Conservation (phyloP, 305 asterid species). For the Fraxinus xanthoxyloides region DNA sequence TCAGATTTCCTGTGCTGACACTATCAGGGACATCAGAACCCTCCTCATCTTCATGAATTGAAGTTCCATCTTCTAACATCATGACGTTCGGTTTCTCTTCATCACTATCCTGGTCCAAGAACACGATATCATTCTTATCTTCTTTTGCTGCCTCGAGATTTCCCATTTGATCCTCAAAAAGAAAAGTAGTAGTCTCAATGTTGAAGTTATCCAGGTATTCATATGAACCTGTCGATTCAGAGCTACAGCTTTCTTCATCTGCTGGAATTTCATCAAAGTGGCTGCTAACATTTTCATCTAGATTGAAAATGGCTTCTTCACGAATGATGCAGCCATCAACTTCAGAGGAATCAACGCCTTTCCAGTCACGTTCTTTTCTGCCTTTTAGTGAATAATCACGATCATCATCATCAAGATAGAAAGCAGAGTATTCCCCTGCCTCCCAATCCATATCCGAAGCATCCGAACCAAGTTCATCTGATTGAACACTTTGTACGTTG, state of each 20-base stretch:
- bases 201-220: conserved; percentile 21
- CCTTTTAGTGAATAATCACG: conserved; percentile 15
- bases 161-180: conserved; percentile 15
- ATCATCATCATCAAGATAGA: conserved; percentile 37
- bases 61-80: conserved; percentile 18
- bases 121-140: conserved; percentile 5
- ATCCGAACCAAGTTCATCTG: conserved; percentile 28
- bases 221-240: conserved; percentile 32
- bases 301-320: conserved; percentile 9
- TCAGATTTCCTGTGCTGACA: background rate
- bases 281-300: conserved; percentile 17
- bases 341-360: background rate
- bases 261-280: conserved; percentile 30
- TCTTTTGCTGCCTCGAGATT: conserved; percentile 20
- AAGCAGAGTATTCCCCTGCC: conserved; percentile 26
- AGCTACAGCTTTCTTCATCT: conserved; percentile 36
- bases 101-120: background rate
- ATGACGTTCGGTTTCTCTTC: background rate
- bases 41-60: conserved; percentile 23
- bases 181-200: conserved; percentile 2
- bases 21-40: conserved; percentile 19
- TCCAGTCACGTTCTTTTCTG: conserved; percentile 23
- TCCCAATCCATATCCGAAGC: conserved; percentile 68
- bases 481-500: conserved; percentile 9
- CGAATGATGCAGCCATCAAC: background rate